Conservation (phyloP, 2,329 filamentous ascomycete genomes). For the Dissoconium aciculare region DNA sequence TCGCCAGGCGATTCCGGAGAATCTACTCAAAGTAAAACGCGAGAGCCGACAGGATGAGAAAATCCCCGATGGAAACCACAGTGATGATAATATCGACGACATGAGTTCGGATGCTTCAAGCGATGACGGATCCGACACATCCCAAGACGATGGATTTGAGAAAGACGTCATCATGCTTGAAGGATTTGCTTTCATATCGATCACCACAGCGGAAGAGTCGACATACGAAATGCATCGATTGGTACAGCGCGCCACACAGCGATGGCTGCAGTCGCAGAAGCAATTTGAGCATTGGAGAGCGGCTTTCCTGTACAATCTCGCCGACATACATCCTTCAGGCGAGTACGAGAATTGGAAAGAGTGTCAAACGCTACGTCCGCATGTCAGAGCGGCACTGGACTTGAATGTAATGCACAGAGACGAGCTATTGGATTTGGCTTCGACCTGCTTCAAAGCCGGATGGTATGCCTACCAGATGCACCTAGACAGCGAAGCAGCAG, state of each 20-base stretch:
- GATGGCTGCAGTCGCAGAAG: background rate
- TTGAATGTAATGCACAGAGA: background rate
- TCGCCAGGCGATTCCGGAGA: conserved; percentile 27
- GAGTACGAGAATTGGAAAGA: background rate
- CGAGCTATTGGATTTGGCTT: background rate
- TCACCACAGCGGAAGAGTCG: conserved; percentile 9
- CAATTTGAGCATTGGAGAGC: too few species aligned
- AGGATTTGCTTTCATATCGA: conserved; percentile 25
- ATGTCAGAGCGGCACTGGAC: too few species aligned
- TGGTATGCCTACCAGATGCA: too few species aligned
- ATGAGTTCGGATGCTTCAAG: conserved; percentile 1
- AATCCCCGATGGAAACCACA: too few species aligned
- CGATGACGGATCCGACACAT: conserved; percentile 3
- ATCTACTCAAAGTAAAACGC: conserved; percentile 15
- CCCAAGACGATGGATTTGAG: conserved; percentile 15
- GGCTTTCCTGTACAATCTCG: background rate
- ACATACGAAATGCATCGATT: conserved; percentile 29
- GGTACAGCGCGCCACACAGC: conserved; percentile 2
- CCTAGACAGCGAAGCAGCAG: background rate
- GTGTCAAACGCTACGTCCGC: background rate
- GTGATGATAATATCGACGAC: too few species aligned
- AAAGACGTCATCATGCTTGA: conserved; percentile 23
- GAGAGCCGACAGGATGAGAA: too few species aligned
- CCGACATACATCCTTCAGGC: background rate
- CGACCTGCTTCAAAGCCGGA: background rate